These are phyloP conservation scores for Drechslerella coelobrocha DNA, from an alignment of 2,329 filamentous ascomycete species.

Conservation along the genomic window DNA sequence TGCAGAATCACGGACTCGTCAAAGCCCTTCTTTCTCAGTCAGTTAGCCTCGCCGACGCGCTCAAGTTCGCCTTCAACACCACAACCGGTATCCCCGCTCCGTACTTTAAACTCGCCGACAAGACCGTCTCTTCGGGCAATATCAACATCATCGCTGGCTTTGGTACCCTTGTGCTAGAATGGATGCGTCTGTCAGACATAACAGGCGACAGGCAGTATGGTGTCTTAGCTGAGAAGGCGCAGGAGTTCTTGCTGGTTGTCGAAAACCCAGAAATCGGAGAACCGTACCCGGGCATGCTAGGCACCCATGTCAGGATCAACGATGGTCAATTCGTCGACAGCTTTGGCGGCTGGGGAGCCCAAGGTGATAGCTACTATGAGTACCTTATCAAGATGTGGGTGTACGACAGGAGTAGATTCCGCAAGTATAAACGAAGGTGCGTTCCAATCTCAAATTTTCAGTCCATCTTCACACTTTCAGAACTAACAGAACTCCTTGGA, in stretches of 20 bases:
- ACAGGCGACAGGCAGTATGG: constrained; percentile 73
- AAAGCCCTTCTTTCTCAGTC: constrained; percentile 72
- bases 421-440: constrained; percentile 69
- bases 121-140: constrained; percentile 56
- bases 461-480: neutral
- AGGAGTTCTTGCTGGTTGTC: constrained; percentile 74
- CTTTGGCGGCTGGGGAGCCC: constrained; percentile 76
- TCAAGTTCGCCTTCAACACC: constrained; percentile 80
- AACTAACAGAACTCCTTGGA: neutral
- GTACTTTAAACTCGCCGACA: constrained; percentile 67
- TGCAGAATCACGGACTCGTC: constrained; percentile 60
- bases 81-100: constrained; percentile 77
- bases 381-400: constrained; percentile 91
- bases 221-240: constrained; percentile 69
- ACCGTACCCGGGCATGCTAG: constrained; percentile 79
- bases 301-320: constrained; percentile 69
- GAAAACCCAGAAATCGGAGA: constrained; percentile 66
- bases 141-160: constrained; percentile 77
- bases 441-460: neutral
- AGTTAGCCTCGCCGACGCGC: constrained; percentile 70
- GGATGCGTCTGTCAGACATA: constrained; percentile 79
- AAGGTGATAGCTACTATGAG: constrained; percentile 83
- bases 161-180: constrained; percentile 82
- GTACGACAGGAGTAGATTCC: constrained; percentile 73
- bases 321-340: constrained; percentile 73